A percentile compares a stretch with the other conserved stretches of the same genome.
These are phyloP conservation scores for Monilinia laxa DNA, from an alignment of 2,329 filamentous ascomycete species.

Conservation along the genomic window DNA sequence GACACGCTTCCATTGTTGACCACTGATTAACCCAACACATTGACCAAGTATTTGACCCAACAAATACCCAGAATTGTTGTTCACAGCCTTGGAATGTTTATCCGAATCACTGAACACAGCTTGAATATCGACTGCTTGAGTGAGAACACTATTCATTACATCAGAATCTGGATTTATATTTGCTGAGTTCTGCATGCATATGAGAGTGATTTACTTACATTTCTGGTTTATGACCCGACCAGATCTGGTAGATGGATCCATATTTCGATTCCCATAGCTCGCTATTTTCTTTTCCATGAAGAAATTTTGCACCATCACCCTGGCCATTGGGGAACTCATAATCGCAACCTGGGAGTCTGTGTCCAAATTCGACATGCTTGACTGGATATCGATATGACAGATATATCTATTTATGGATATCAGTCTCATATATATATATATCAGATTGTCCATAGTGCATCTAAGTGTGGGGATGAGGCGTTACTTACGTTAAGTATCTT, in stretches of 20 bases:
- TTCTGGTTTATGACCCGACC: conserved; percentile 44
- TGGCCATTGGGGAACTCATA: conserved; percentile 44
- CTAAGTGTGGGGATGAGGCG: neutral
- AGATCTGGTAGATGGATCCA: conserved; percentile 44
- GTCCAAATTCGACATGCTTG: conserved; percentile 13
- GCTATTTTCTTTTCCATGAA: conserved; percentile 42
- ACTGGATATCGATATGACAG: conserved; percentile 20
- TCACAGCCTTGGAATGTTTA: conserved; percentile 45
- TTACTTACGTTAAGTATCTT: conserved; percentile 3
- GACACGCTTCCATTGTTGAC: conserved; percentile 38
- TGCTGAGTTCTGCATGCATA: too few relatives aligned
- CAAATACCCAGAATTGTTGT: conserved; percentile 45
- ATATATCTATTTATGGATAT: conserved; percentile 5
- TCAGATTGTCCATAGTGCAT: neutral
- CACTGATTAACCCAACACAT: conserved; percentile 46
- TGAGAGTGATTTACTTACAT: conserved; percentile 39
- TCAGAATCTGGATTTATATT: neutral
- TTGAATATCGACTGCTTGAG: conserved; percentile 41
- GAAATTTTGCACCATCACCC: conserved; percentile 45
- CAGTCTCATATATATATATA: neutral
- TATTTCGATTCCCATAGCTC: conserved; percentile 40
- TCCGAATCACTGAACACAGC: conserved; percentile 47
- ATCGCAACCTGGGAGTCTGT: conserved; percentile 30
- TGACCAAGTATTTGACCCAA: conserved; percentile 45
- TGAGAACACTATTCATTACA: conserved; percentile 40